Conservation (phyloP, 2,329 filamentous ascomycete species). For the Diaporthe vaccinii region DNA sequence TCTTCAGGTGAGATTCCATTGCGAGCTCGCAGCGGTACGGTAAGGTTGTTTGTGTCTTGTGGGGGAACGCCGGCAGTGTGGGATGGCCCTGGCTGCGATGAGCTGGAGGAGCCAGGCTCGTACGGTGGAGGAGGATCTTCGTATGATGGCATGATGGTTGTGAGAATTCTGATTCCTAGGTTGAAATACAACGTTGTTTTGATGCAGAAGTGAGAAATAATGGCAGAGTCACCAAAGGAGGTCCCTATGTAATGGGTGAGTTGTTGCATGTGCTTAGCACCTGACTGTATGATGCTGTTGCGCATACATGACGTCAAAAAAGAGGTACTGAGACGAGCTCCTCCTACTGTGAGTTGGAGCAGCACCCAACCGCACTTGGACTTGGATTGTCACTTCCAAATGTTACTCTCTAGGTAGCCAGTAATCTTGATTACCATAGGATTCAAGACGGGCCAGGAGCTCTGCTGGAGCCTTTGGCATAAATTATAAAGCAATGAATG, state of each 20-base stretch:
- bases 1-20: constrained; percentile 66
- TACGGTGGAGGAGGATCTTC: constrained; percentile 12
- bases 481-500: no score
- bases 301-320: constrained; percentile 26
- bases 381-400: background rate
- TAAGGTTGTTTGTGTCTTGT: constrained; percentile 25
- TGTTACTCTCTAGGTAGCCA: background rate
- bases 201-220: background rate
- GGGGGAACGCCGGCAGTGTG: background rate
- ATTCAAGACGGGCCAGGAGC: background rate
- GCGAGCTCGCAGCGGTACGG: constrained; percentile 43
- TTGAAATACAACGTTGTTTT: background rate
- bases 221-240: background rate
- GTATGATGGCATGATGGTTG: constrained; percentile 3
- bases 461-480: no score
- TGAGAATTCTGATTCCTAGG: background rate
- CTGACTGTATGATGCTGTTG: background rate
- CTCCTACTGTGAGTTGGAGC: background rate
- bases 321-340: background rate
- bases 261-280: background rate
- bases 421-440: background rate
- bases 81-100: background rate
- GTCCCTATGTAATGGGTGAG: background rate
- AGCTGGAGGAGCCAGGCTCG: constrained; percentile 10
- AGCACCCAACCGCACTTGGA: background rate